phyloP scores from a whole-genome alignment of 306 rosid species.

The Carpinus fangiana region DNA sequence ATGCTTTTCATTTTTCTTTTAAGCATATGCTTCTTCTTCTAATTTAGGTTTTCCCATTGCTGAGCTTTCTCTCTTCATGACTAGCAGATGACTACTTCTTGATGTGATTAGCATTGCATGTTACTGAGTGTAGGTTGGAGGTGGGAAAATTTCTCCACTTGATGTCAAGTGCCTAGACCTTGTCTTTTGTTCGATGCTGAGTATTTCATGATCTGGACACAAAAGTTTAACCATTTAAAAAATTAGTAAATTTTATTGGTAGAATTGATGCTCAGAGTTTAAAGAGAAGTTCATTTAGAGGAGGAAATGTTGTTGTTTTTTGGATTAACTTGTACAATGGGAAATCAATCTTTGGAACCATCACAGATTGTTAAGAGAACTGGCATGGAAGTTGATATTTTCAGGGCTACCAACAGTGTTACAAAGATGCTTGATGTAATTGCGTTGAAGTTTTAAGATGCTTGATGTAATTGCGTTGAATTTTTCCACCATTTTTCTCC shows the following conservation, averaged over 20 bases:
- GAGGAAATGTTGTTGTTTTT: background rate
- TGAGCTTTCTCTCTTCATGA: background rate
- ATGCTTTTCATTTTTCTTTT: background rate
- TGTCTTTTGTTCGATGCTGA: background rate
- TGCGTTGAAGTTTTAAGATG: background rate
- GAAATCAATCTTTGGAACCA: background rate
- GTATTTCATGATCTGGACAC: background rate
- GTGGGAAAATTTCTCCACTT: background rate
- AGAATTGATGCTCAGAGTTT: background rate
- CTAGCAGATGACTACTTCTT: background rate
- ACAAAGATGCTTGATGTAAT: background rate
- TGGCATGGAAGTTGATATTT: background rate
- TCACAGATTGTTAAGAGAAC: background rate
- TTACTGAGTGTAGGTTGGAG: background rate
- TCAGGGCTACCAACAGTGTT: background rate
- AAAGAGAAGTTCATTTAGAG: background rate
- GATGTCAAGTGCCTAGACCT: background rate
- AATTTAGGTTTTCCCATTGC: background rate
- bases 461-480: background rate
- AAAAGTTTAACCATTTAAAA: too few relatives aligned
- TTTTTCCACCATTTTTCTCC: background rate
- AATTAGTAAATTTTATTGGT: background rate
- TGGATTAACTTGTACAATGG: background rate
- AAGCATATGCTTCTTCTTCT: background rate
- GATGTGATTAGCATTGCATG: background rate